Base-by-base conservation (phyloP, 2,329 filamentous ascomycete genomes). In the Claviceps paspali region DNA sequence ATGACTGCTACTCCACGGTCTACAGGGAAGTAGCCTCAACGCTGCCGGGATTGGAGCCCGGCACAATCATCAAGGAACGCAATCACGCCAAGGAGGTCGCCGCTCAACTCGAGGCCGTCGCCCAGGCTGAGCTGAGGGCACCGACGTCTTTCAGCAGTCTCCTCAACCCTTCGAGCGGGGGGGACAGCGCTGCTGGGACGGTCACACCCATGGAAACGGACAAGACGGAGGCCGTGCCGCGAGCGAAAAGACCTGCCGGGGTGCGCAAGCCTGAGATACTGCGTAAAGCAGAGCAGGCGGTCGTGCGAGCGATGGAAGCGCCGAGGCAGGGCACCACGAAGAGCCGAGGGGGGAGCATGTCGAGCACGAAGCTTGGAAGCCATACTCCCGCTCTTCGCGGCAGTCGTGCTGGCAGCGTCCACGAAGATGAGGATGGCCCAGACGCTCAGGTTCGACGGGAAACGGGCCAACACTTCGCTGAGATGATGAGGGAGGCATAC, bases 1-100 rank as follows among this genome's bases (percentile, higher is more conserved):
- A 79, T 17, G 91, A 98, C 57, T 78, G 82, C 34, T 98, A 94
- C 56, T 81, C 83, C 1, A 69, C 76, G 34, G 64, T 93, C 12
- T 91, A 84, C 52, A 67, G 70, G 14, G 72, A 79, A 22, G 62
- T 86, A 34, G 75, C 75, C 2, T 70, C 70, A 29, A 65, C 64
- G 3, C 59, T 85, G 2, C 69, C 71, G 0, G 63, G 64, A 21
- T 53, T 57, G n/a, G 59, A 67, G 32, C 60, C 69, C 17, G 57
- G 64, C 41, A 54, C 58, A 41, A 56, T 64, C 38, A 64, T 62
- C 45, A 69, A 57, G 47, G 70, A 60, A 43, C 59, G 61, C 34
- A 60, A 60, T 6, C 58, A 56, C 5, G 61, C 55, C 3, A 59
- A 59, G 39, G 64, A 64, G 28, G 61, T 54, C 2, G 55, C 63